Evolutionary conservation across 352 stramenopile genomes (phyloP), one percentile per base, ranked within the genome.

Genomic region (Bremia lactucae): DNA sequence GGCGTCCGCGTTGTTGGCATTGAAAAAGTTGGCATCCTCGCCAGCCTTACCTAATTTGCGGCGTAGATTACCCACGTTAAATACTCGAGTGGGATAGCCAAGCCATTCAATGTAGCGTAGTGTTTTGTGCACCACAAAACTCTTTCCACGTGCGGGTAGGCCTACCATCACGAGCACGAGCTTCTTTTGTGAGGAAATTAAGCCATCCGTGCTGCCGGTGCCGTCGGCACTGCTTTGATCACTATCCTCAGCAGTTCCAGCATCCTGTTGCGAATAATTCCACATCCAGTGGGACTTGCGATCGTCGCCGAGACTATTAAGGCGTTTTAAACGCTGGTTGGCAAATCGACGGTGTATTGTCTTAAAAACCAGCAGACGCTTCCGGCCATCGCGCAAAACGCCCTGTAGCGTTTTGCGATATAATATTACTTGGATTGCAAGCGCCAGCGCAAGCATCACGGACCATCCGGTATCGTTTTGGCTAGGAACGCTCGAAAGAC

Each of bases 41-140:
- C 80, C 76, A 14, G 65, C 68, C 31, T 77, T 77, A 47, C 72
- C 72, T 16, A 81, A 49, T 59, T 87, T 64, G 14, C 93, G 83
- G 4, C 93, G 83, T 57, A 96, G 84, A 42, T 95, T 89, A 47
- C 93, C 93, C 7, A 97, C 93, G 49, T 98, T 98, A 53, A 98
- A 98, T 36, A 97, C 93, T 51, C 83, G 83, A 38, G 83, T 96
- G 23, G 81, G 68, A 24, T 76, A 83, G 6, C 90, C 88, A 18
- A 92, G 57, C 90, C 90, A 98, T 48, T 87, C 78, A n/a, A 96
- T 78, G 62, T 97, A 97, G 33, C 80, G 79, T 43, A 85, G 69
- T 4, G 95, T 67, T 58, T 97, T 97, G 42, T 95, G 79, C 50
- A 94, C 82, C 22, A 98, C 88, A 52, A 98, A 98, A 43, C 83